These are phyloP conservation scores for Schizochytrium sp. DNA, from an alignment of 108 stramenopile genomes.

Conservation along the genomic window DNA sequence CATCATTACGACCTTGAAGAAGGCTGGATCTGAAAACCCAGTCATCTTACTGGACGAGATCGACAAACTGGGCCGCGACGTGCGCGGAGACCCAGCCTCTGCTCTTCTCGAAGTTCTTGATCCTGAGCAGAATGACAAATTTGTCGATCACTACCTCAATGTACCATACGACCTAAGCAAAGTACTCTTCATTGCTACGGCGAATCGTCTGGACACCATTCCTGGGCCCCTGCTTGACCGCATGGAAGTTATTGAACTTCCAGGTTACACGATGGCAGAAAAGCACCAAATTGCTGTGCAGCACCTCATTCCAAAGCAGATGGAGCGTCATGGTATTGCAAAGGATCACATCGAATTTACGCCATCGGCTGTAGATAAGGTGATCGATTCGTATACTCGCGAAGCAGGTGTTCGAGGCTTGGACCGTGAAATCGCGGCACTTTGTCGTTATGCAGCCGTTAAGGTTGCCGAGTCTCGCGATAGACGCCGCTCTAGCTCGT, in stretches of 20 bases:
- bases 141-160: constrained; percentile 94
- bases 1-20: constrained; percentile 90
- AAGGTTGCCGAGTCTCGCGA: constrained; percentile 57
- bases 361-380: constrained; percentile 83
- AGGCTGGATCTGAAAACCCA: constrained; percentile 85
- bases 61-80: constrained; percentile 84
- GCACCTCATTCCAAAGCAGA: constrained; percentile 92
- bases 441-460: constrained; percentile 53
- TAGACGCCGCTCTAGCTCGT: constrained; percentile 80
- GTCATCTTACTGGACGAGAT: constrained; percentile 96
- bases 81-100: constrained; percentile 89
- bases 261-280: constrained; percentile 94
- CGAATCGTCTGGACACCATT: constrained; percentile 90
- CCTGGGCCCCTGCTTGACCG: constrained; percentile 94
- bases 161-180: constrained; percentile 95
- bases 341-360: constrained; percentile 79
- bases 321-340: constrained; percentile 86
- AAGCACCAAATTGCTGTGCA: constrained; percentile 93
- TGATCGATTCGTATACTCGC: constrained; percentile 93
- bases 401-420: constrained; percentile 96
- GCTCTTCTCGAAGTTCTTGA: constrained; percentile 91
- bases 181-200: constrained; percentile 95
- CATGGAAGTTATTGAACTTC: constrained; percentile 95
- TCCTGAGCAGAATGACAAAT: constrained; percentile 88
- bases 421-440: constrained; percentile 74